Evolutionary conservation across 2,329 filamentous ascomycete species (phyloP).

Genomic region (Fusarium sp.): DNA sequence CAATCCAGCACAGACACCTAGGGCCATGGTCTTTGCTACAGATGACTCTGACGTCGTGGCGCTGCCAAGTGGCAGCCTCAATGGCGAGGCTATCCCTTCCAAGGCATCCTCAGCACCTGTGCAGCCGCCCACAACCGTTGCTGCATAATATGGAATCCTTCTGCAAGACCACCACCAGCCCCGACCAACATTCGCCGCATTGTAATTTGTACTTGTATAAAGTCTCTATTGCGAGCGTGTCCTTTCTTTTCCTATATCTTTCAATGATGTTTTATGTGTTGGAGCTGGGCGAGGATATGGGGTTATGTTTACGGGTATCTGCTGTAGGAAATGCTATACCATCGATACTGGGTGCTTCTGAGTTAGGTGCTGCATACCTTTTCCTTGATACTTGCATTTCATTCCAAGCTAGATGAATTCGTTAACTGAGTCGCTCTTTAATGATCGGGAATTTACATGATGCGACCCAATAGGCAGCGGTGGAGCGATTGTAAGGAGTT

Average conservation of each 20-base stretch:
- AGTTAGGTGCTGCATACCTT: too few species aligned
- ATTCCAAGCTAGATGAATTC: too few species aligned
- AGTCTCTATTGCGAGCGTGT: not conserved
- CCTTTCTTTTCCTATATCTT: not conserved
- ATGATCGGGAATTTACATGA: too few species aligned
- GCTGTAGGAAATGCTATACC: too few species aligned
- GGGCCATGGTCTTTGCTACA: conserved; percentile 43
- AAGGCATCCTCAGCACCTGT: conserved; percentile 2
- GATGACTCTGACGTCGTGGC: conserved; percentile 17
- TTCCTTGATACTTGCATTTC: too few species aligned
- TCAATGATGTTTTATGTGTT: conserved; percentile 28
- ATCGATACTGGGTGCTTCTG: too few species aligned
- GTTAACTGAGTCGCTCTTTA: too few species aligned
- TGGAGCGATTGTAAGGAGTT: too few species aligned
- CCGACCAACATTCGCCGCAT: not conserved
- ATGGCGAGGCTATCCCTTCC: not conserved
- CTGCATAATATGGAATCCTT: not conserved
- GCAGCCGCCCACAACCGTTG: conserved; percentile 1
- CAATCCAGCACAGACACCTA: conserved; percentile 49
- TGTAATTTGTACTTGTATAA: too few species aligned
- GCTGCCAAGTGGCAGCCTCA: conserved; percentile 10
- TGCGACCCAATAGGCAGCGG: too few species aligned
- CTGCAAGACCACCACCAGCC: not conserved
- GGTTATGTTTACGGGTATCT: too few species aligned
- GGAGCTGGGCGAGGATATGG: too few species aligned